Evolutionary conservation across 805 yeast genomes (phyloP).

Genomic region (Lipomyces starkeyi): DNA sequence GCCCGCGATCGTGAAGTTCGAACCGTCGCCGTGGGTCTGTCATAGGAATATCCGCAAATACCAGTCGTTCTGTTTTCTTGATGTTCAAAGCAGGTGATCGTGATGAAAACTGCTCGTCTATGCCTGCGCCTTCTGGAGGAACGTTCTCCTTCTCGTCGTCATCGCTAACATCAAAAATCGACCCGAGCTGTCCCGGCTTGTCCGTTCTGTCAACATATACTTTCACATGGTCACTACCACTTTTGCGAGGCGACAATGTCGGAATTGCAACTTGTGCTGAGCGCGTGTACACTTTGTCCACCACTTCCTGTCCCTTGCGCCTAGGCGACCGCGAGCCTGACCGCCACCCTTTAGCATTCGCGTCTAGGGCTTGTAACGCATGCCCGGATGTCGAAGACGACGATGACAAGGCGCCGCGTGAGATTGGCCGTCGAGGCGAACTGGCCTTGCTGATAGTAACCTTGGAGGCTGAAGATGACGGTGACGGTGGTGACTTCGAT

Average conservation of each 20-base stretch:
- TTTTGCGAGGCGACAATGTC: conserved; percentile 4
- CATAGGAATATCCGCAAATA: conserved; percentile 23
- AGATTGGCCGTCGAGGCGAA: conserved; percentile 3
- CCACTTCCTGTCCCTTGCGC: not conserved
- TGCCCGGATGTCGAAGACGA: conserved; percentile 6
- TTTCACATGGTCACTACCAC: not conserved
- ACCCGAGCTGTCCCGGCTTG: not conserved
- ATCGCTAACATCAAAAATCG: not conserved
- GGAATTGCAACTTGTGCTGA: not conserved
- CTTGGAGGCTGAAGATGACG: not conserved
- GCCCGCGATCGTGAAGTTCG: conserved; percentile 2
- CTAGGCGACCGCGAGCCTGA: not conserved
- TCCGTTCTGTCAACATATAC: conserved; percentile 17
- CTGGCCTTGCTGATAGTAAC: not conserved
- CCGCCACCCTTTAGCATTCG: conserved; percentile 13
- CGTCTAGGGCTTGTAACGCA: conserved; percentile 19
- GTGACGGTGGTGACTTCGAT: not conserved
- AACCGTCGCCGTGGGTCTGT: conserved; percentile 27
- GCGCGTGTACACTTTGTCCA: not conserved
- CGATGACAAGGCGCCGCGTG: not conserved
- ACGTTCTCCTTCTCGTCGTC: conserved; percentile 26
- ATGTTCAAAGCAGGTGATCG: conserved; percentile 2
- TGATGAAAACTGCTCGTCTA: not conserved
- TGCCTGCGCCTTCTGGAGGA: conserved; percentile 9
- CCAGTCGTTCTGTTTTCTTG: conserved; percentile 4